Base-by-base conservation (phyloP, 2,329 filamentous ascomycete genomes). In the Colletotrichum destructivum region DNA sequence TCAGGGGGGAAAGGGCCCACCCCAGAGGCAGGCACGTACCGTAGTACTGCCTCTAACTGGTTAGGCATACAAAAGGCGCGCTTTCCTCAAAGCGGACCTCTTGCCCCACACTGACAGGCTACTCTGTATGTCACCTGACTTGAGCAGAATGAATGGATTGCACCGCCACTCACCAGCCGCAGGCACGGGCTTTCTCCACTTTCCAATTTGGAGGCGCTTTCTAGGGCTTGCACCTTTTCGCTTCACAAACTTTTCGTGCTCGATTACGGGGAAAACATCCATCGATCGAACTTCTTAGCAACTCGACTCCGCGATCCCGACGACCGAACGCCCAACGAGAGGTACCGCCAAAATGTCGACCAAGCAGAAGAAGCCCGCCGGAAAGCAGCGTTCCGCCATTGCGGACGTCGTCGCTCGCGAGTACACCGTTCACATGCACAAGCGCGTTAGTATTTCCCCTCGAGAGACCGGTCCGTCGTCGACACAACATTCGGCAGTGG, bases 361-460 rank as follows among this genome's bases (percentile, higher is more conserved):
- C 81, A 90, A 87, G 82, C 82, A 84, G 81, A 90, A 91, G 88
- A 92, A 91, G 88, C 47, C 70, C 49, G 84, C 89, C 81, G 93
- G 92, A 89, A 93, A 93, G 88, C 74, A 81, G 74, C 94, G 95
- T 85, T 98, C 94, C 87, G 97, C 97, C 89, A 98, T 99, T 87
- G 92, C 94, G 87, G 96, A 99, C 88, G 97, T 99, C 84, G 96
- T 99, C 86, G 93, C 96, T 82, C 94, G 96, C 91, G 97, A 99
- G 91, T 99, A 99, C 92, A 99, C 96, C 87, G 98, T 99, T 89
- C 96, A 99, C 92, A 89, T 99, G 82, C 96, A 99, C 94, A 98
- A 98, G 94, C 93, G 96, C 73, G 73, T 74, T 65, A 74, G 73
- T 74, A 74, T 61, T 63, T 40, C 55, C 71, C 73, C 49, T 26